Base-by-base conservation (phyloP, 768 basidiomycete genomes). In the Mycena albidolilacea region DNA sequence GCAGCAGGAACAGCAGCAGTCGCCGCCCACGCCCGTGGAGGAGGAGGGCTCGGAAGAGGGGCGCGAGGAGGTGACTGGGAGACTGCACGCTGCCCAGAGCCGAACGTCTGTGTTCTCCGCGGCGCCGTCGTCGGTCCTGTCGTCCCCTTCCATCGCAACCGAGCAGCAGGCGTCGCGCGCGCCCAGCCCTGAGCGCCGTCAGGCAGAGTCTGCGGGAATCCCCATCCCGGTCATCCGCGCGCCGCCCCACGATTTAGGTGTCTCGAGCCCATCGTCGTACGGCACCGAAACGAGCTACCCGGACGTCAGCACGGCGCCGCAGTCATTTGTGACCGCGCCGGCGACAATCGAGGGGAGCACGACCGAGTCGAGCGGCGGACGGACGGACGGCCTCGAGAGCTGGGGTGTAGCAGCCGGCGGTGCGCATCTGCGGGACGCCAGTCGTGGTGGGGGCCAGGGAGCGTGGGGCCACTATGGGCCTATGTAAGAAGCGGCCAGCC, bases 281-380 rank as follows among this genome's bases (percentile, higher is more conserved):
- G 39, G n/a, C 41, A 37, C 30, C 64, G 72, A 50, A 41, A 78
- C 80, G 48, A 88, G 88, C 76, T 88, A 83, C 46, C 86, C 88
- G 0, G 91, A 91, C 78, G 86, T 94, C 77, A 93, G 92, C 79
- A 92, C 91, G 0, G 92, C 93, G 14, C 86, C 89, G 3, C 86
- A 86, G 70, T 93, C 92, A 68, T 92, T 93, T 75, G 86, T 93
- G 23, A 93, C 93, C 6, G 88, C 89, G 19, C 86, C 93, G 50
- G 86, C 88, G 59, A 92, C 91, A 8, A 79, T 91, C 12, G 86
- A 86, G 17, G 88, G 89, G 30, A 62, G 70, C 43, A 85, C 87
- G 77, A 91, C 91, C 19, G 90, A 89, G 55, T 85, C 87, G 66
- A 86, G 87, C 65, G 86, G 62, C 30, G 62, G 62, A 2, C 62